phyloP scores from a whole-genome alignment of 2,329 filamentous ascomycete species.

The Colletotrichum noveboracense region DNA sequence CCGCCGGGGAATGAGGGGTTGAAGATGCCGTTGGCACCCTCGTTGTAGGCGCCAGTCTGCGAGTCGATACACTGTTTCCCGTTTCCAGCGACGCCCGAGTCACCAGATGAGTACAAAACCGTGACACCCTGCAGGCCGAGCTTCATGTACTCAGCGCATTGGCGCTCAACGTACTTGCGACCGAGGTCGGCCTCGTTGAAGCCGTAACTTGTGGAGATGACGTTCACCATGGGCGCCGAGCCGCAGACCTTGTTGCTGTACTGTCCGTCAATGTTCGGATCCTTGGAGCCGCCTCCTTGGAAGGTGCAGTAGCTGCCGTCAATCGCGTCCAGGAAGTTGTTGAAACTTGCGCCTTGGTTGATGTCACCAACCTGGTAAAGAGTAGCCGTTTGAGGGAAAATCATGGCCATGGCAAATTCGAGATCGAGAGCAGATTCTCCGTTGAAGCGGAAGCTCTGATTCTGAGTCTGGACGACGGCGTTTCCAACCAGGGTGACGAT shows the following conservation, averaged over 20 bases:
- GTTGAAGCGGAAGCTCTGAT: conserved; percentile 26
- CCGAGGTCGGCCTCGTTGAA: conserved; percentile 57
- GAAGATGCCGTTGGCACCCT: conserved; percentile 38
- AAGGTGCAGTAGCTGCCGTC: conserved; percentile 51
- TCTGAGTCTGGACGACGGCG: conserved; percentile 43
- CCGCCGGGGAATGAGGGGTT: conserved; percentile 50
- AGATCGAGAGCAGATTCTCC: conserved; percentile 61
- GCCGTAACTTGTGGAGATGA: conserved; percentile 60
- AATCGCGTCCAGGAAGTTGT: conserved; percentile 48
- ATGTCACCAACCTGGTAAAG: conserved; percentile 49
- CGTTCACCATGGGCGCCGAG: conserved; percentile 48
- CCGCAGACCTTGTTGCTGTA: conserved; percentile 50
- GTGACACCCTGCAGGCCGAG: conserved; percentile 57
- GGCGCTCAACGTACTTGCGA: conserved; percentile 51
- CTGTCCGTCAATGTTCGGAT: conserved; percentile 42
- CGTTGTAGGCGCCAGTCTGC: conserved; percentile 33
- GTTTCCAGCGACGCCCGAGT: conserved; percentile 51
- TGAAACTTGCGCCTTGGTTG: conserved; percentile 43
- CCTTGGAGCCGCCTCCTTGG: conserved; percentile 39
- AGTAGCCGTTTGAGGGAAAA: conserved; percentile 55
- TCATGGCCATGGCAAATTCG: conserved; percentile 57
- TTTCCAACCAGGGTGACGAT: conserved; percentile 51
- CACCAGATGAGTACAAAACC: conserved; percentile 56
- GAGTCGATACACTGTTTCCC: conserved; percentile 39
- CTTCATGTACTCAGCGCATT: conserved; percentile 64